phyloP scores from a whole-genome alignment of 768 basidiomycete genomes.

The Holtermanniella nyarrowii region DNA sequence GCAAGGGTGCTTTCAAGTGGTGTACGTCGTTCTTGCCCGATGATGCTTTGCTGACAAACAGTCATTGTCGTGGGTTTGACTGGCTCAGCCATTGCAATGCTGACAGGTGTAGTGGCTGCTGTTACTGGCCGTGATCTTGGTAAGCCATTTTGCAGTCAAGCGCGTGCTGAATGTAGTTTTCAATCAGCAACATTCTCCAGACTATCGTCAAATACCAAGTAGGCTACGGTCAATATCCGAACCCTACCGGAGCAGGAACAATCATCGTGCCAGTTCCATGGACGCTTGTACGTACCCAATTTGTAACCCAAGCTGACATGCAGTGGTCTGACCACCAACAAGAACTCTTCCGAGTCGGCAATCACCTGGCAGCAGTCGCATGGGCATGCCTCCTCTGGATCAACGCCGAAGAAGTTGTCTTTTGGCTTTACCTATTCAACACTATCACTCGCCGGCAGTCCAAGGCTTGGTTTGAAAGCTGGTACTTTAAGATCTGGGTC shows the following conservation, averaged over 20 bases:
- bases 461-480: slow-evolving; percentile 21
- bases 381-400: slow-evolving; percentile 18
- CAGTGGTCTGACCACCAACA: slow-evolving; percentile 16
- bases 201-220: slow-evolving; percentile 28
- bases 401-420: slow-evolving; percentile 27
- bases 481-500: slow-evolving; percentile 43
- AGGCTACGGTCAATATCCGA: slow-evolving; percentile 22
- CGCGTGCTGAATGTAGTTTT: slow-evolving; percentile 11
- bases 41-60: slow-evolving; percentile 2
- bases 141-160: slow-evolving; percentile 2
- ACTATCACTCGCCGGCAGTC: slow-evolving; percentile 15
- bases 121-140: slow-evolving; percentile 1
- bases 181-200: slow-evolving; percentile 10
- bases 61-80: slow-evolving; percentile 10
- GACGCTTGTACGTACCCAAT: slow-evolving; percentile 13
- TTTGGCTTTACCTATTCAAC: slow-evolving; percentile 25
- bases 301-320: not conserved
- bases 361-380: slow-evolving; percentile 16
- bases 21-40: slow-evolving; percentile 8
- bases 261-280: slow-evolving; percentile 22
- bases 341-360: slow-evolving; percentile 9
- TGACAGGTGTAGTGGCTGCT: slow-evolving; percentile 8
- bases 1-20: slow-evolving; percentile 19
- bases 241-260: slow-evolving; percentile 6
- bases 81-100: not conserved